Conservation (phyloP, 2,329 filamentous ascomycete genomes). For the Aspergillus sp. region DNA sequence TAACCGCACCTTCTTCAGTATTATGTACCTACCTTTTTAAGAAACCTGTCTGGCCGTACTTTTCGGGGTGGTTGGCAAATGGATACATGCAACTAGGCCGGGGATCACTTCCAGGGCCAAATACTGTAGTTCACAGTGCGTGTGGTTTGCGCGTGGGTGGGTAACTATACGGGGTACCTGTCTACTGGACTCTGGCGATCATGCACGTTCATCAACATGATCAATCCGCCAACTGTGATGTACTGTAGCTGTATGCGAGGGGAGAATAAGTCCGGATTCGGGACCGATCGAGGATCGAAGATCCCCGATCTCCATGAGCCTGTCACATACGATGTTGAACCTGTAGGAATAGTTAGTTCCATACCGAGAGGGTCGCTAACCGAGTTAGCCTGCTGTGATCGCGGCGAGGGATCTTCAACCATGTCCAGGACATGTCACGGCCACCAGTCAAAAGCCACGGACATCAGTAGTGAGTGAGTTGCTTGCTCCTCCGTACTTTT, state of each 20-base stretch:
- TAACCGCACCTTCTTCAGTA: not conserved
- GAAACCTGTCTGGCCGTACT: not conserved
- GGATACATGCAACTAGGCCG: not conserved
- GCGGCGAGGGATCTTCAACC: not conserved
- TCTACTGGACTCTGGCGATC: not conserved
- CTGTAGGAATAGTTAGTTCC: not conserved
- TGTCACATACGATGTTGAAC: not conserved
- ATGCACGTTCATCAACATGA: not conserved
- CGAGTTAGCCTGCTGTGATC: not conserved
- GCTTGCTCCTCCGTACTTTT: not conserved
- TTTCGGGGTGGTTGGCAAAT: not conserved
- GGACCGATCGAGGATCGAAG: not conserved
- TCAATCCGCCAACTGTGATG: not conserved
- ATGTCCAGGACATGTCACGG: not conserved
- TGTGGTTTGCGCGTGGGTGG: not conserved
- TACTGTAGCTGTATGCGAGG: not conserved
- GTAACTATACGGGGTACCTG: not conserved
- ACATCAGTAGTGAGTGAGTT: not conserved
- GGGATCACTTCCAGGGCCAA: not conserved
- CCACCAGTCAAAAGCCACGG: not conserved
- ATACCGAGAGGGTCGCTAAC: not conserved
- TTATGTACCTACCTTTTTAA: not conserved
- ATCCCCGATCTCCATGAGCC: not conserved
- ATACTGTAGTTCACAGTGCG: not conserved
- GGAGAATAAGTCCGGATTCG: not conserved